Evolutionary conservation across 1,139 yeast genomes (phyloP).

Genomic region (Wickerhamomyces sp.): DNA sequence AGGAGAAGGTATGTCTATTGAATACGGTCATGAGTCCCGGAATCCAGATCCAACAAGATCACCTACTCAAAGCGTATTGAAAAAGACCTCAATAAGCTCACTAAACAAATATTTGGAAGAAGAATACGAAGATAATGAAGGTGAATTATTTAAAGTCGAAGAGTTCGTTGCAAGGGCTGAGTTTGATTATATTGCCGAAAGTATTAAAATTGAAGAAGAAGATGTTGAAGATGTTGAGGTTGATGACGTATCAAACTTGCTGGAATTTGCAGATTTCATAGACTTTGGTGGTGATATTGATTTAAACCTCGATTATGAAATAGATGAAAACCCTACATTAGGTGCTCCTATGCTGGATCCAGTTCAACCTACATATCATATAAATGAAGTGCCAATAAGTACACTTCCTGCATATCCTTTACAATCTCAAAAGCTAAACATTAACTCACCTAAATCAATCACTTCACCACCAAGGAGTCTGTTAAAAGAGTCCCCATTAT

Average conservation of each 20-base stretch:
- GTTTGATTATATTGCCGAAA: slow-evolving; percentile 13
- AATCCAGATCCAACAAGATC: slow-evolving; percentile 33
- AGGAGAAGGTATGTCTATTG: slow-evolving; percentile 37
- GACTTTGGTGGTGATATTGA: slow-evolving; percentile 49
- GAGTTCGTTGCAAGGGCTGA: slow-evolving; percentile 14
- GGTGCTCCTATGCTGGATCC: not conserved
- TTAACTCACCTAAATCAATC: not conserved
- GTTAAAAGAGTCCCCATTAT: slow-evolving; percentile 12
- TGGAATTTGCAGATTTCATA: slow-evolving; percentile 63
- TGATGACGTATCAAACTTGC: slow-evolving; percentile 33
- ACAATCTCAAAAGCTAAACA: not conserved
- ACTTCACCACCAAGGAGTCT: slow-evolving; percentile 5
- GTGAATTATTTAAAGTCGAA: slow-evolving; percentile 22
- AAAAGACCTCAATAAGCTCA: slow-evolving; percentile 26
- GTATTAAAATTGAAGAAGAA: not conserved
- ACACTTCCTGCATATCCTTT: not conserved
- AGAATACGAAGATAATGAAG: slow-evolving; percentile 18
- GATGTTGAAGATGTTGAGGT: slow-evolving; percentile 19
- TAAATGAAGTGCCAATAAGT: not conserved
- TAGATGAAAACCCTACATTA: not conserved
- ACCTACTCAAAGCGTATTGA: slow-evolving; percentile 50
- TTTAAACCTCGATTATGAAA: slow-evolving; percentile 20
- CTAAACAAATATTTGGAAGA: slow-evolving; percentile 15
- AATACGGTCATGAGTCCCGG: slow-evolving; percentile 25
- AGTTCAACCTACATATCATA: slow-evolving; percentile 3